Conservation (phyloP, 805 yeast species). For the Cyberlindnera bimundalis region DNA sequence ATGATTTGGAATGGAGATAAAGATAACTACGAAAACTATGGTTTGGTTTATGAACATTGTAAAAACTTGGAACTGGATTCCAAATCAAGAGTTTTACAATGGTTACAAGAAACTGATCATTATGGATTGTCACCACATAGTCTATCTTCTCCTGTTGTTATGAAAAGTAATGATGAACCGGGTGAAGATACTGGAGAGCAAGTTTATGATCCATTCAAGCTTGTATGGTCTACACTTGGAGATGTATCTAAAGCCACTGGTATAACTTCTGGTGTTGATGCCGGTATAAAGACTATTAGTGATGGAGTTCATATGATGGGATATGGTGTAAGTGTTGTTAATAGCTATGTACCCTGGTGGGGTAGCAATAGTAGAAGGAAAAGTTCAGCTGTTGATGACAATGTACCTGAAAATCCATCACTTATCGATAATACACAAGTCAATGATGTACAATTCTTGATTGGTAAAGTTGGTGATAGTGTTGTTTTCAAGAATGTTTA, state of each 20-base stretch:
- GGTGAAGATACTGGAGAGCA: constrained; percentile 23
- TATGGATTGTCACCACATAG: constrained; percentile 16
- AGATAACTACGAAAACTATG: constrained; percentile 15
- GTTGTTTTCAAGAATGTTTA: constrained; percentile 23
- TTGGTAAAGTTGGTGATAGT: constrained; percentile 19
- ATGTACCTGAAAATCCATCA: not conserved
- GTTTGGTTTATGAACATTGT: constrained; percentile 22
- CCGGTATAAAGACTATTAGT: constrained; percentile 14
- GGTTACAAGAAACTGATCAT: constrained; percentile 19
- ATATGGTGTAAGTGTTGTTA: constrained; percentile 4
- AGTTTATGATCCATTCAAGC: constrained; percentile 28
- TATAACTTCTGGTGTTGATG: constrained; percentile 22
- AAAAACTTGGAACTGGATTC: constrained; percentile 8
- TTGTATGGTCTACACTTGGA: constrained; percentile 22
- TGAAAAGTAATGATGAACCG: constrained; percentile 19
- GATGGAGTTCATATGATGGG: constrained; percentile 8
- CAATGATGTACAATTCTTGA: constrained; percentile 10
- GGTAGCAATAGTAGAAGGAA: not conserved
- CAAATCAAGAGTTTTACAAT: constrained; percentile 17
- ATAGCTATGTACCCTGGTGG: constrained; percentile 12
- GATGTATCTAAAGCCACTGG: constrained; percentile 26
- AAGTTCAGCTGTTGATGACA: not conserved
- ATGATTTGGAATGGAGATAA: constrained; percentile 17
- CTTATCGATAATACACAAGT: not conserved
- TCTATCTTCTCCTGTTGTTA: constrained; percentile 19